Percentiles rank a stretch among this genome's conserved stretches.
phyloP scores from a whole-genome alignment of 2,329 filamentous ascomycete species.

The Aureobasidium sp. region DNA sequence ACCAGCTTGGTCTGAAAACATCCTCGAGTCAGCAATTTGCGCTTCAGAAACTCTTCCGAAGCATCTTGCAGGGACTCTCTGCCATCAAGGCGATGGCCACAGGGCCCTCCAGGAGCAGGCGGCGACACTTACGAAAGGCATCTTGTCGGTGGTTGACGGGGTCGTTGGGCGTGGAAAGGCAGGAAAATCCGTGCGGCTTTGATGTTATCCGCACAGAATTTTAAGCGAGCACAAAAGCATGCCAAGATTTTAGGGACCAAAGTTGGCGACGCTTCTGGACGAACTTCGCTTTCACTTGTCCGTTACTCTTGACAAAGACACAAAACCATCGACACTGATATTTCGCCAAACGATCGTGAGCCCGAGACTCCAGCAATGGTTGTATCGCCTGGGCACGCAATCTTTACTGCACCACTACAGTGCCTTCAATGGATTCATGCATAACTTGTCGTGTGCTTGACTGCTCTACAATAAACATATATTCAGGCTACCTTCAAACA shows the following conservation, averaged over 20 bases:
- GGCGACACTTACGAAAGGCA: conserved; percentile 40
- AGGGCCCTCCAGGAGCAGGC: background rate
- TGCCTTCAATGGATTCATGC: too few relatives aligned
- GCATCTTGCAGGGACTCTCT: conserved; percentile 92
- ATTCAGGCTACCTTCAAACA: background rate
- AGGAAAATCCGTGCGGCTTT: background rate
- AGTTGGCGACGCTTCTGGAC: background rate
- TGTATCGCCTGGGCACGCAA: too few relatives aligned
- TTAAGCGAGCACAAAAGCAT: conserved; percentile 4
- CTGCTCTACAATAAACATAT: background rate
- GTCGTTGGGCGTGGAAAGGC: conserved; percentile 3
- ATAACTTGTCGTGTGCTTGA: background rate
- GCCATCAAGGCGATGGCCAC: conserved; percentile 3
- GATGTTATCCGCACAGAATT: conserved; percentile 1
- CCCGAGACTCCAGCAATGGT: too few relatives aligned
- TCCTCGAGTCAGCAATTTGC: conserved; percentile 98
- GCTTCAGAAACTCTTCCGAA: conserved; percentile 91
- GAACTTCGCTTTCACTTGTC: background rate
- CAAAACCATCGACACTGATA: too few relatives aligned
- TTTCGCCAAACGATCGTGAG: too few relatives aligned
- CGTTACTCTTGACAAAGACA: background rate
- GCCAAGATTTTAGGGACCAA: background rate
- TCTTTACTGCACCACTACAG: too few relatives aligned
- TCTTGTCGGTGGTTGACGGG: conserved; percentile 24
- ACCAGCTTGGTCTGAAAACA: conserved; percentile 74